Percentiles rank a stretch among this genome's conserved stretches.
Conservation (phyloP, 2,329 filamentous ascomycete genomes). For the Sporothrix pseudoabietina region DNA sequence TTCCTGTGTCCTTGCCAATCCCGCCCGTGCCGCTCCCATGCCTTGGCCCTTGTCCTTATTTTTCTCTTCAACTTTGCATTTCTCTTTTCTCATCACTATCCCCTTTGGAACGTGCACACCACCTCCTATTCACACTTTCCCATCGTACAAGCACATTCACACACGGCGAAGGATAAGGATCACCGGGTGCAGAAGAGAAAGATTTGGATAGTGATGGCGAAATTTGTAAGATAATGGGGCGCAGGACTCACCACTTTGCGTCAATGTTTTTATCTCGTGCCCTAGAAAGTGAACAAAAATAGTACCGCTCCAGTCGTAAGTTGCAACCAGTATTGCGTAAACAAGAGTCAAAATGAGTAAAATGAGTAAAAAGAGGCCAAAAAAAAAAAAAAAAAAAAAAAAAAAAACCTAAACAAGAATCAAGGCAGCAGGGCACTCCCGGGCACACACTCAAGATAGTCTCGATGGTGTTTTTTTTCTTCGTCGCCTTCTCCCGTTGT, state of each 20-base stretch:
- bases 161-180: constrained; percentile 10
- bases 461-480: neutral
- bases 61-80: neutral
- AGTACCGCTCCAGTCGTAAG: no score
- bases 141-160: neutral
- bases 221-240: neutral
- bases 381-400: no score
- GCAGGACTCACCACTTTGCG: neutral
- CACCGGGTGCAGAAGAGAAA: neutral
- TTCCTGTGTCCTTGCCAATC: constrained; percentile 3
- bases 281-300: neutral
- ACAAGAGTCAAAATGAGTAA: neutral
- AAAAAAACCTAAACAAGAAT: neutral
- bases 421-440: constrained; percentile 8
- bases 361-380: constrained; percentile 2
- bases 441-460: neutral
- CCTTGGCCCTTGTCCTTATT: neutral
- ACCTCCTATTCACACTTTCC: constrained; percentile 2
- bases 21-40: neutral
- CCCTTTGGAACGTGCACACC: neutral
- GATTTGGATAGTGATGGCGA: neutral
- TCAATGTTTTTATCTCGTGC: neutral
- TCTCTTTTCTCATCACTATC: constrained; percentile 1
- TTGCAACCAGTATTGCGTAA: constrained; percentile 12
- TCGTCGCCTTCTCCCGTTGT: neutral